Evolutionary conservation across 2,329 filamentous ascomycete genomes (phyloP), one percentile per base, ranked within the genome.

Genomic region (Fusarium miscanthi): DNA sequence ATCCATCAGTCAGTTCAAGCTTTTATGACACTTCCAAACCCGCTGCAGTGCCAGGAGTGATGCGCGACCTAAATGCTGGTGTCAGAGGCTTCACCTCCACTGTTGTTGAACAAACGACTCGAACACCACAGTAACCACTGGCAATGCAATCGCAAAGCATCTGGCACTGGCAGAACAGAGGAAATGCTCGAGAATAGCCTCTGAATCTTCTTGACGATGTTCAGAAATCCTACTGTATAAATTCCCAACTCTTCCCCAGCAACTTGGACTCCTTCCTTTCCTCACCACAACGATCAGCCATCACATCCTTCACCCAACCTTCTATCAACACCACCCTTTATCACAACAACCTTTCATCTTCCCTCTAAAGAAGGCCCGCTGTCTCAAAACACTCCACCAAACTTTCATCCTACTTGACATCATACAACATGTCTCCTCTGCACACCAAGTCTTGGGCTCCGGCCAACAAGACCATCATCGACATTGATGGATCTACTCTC

Each of bases 401-500:
- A 1, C 4, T 40, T 17, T 30, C 38, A 25, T 31, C 25, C 13
- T 3, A 4, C 25, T 14, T 4, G 12, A 30, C 27, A 40, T 21
- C 8, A 4, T 45, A 21, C 12, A 31, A 4, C 1, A 67, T 66
- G 64, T 38, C 49, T 2, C 19, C 33, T 8, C 13, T 46, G 0
- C 25, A 25, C 35, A 42, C 2, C 21, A 66, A 17, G 14, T 4
- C 17, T 2, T 62, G 56, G 63, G 33, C 30, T 7, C 42, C 33
- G 1, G 49, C 49, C 19, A 27, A 62, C 21, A 41, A 51, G 8
- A 2, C 8, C 0, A 46, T 76, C 56, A 51, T 75, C 46, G 74
- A 77, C 42, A 72, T 76, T n/a, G 73, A 71, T n/a, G 75, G 75
- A 5, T 69, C 66, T 4, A 40, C 40, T 4, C 57, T 76, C 5